Conservation (phyloP, 306 rosid genomes). For the Lagenaria siceraria region DNA sequence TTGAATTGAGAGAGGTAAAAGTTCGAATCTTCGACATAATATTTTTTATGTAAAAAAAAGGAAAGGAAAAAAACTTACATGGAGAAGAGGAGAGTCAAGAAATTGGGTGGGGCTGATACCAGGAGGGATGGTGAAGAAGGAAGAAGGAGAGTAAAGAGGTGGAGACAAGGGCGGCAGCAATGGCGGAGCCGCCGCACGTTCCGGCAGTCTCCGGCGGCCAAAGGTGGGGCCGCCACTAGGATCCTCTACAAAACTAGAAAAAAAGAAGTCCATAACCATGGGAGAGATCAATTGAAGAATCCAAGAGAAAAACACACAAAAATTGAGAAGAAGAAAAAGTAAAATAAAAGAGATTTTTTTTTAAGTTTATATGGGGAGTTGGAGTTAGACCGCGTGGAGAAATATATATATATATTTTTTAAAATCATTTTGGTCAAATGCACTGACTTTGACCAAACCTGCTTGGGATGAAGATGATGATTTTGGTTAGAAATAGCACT, state of each 20-base stretch:
- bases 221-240: background rate
- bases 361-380: background rate
- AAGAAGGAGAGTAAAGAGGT: conserved; percentile 49
- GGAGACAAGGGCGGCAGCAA: conserved; percentile 30
- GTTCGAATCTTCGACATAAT: too few species aligned
- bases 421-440: too few species aligned
- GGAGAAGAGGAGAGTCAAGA: conserved; percentile 73
- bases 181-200: conserved; percentile 45
- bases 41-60: too few species aligned
- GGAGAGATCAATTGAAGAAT: background rate
- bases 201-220: conserved; percentile 2
- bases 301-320: too few species aligned
- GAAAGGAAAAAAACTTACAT: conserved; percentile 26
- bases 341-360: background rate
- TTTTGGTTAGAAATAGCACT: background rate
- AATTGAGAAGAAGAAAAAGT: background rate
- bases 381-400: too few species aligned
- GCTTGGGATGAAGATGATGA: background rate
- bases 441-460: background rate
- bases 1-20: too few species aligned
- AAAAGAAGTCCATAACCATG: background rate
- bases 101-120: conserved; percentile 72
- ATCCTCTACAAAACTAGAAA: background rate
- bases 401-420: too few species aligned
- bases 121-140: conserved; percentile 56